A percentile compares a stretch with the other conserved stretches of the same genome.
phyloP scores from a whole-genome alignment of 2,329 filamentous ascomycete species.

The Exophiala dermatitidis region DNA sequence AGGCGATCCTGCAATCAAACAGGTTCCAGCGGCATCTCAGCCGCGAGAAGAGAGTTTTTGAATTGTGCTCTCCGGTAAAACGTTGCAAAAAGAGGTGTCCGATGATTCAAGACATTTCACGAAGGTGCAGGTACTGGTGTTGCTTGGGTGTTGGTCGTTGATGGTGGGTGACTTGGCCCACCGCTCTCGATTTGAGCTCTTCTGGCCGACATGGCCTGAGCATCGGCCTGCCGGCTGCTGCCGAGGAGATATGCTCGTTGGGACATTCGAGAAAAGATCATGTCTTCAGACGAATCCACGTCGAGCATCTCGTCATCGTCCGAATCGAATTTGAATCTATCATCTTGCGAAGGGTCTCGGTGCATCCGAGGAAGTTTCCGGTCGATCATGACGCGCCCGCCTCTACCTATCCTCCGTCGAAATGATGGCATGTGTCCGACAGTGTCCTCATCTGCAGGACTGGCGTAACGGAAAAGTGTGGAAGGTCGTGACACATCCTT shows the following conservation, averaged over 20 bases:
- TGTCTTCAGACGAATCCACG: conserved; percentile 11
- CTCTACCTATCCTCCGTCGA: conserved; percentile 74
- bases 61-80: conserved; percentile 21
- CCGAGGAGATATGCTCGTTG: conserved; percentile 46
- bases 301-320: conserved; percentile 62
- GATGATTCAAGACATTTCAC: conserved; percentile 15
- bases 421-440: conserved; percentile 55
- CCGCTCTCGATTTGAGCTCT: conserved; percentile 16
- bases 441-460: conserved; percentile 40
- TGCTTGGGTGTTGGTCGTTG: conserved; percentile 10
- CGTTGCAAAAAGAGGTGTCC: conserved; percentile 11
- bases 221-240: conserved; percentile 16
- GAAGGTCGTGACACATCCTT: conserved; percentile 29
- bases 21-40: conserved; percentile 2
- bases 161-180: conserved; percentile 20
- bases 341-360: conserved; percentile 45
- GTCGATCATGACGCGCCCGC: conserved; percentile 83
- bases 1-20: conserved; percentile 5
- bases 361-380: conserved; percentile 58
- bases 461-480: conserved; percentile 34
- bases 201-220: conserved; percentile 24
- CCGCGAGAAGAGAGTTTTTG: conserved; percentile 20
- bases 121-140: conserved; percentile 17
- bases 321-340: conserved; percentile 80
- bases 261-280: conserved; percentile 41